phyloP scores from a whole-genome alignment of 139 green algal species.

The Tetradesmus obliquus region DNA sequence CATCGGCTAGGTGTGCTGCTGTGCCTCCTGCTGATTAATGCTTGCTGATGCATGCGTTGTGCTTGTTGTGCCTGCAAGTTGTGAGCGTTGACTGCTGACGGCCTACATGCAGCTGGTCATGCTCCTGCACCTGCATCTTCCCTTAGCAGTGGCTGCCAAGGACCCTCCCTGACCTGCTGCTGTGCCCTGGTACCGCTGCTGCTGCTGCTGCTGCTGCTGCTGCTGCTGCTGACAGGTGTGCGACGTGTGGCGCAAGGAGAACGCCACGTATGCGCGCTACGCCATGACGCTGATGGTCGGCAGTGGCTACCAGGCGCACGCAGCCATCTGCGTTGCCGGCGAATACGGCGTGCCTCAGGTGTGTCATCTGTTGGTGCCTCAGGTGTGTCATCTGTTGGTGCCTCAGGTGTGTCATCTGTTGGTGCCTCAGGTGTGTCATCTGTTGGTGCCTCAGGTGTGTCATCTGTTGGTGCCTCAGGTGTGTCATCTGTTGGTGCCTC shows the following conservation, averaged over 20 bases:
- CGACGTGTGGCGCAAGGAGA: slow-evolving; percentile 80
- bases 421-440: no score
- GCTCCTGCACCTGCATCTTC: slow-evolving; percentile 68
- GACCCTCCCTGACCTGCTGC: no score
- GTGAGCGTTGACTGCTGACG: slow-evolving; percentile 51
- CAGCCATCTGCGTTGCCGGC: slow-evolving; percentile 66
- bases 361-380: background rate
- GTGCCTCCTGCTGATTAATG: no score
- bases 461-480: no score
- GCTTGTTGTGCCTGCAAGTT: no score
- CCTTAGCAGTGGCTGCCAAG: no score
- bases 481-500: no score
- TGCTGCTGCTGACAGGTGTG: slow-evolving; percentile 25
- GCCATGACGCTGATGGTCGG: slow-evolving; percentile 61
- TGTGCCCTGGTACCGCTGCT: background rate
- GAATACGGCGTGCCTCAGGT: slow-evolving; percentile 72
- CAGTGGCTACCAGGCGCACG: slow-evolving; percentile 73
- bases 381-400: background rate
- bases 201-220: background rate
- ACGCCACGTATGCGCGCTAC: slow-evolving; percentile 74
- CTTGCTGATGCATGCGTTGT: no score
- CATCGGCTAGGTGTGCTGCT: slow-evolving; percentile 77
- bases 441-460: no score
- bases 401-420: no score
- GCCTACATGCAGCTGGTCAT: slow-evolving; percentile 68